These are phyloP conservation scores for Dactylonectria estremocensis DNA, from an alignment of 2,329 filamentous ascomycete genomes.

Conservation along the genomic window DNA sequence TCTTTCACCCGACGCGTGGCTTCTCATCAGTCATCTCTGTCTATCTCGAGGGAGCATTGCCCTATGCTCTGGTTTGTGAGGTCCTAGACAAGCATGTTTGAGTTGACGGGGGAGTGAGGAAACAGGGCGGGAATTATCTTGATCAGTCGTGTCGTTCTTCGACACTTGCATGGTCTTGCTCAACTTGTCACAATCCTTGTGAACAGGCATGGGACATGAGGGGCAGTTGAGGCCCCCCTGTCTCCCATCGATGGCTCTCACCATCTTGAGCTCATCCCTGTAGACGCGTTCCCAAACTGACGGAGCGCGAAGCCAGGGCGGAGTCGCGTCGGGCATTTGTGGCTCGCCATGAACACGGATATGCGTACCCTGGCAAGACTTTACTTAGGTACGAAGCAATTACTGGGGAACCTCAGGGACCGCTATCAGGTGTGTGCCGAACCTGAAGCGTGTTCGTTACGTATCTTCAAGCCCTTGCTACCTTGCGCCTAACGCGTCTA, in stretches of 20 bases:
- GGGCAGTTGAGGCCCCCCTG: slow-evolving; percentile 22
- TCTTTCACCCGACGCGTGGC: slow-evolving; percentile 27
- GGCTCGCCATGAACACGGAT: slow-evolving; percentile 1
- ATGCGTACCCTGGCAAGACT: slow-evolving; percentile 16
- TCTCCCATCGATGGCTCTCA: slow-evolving; percentile 11
- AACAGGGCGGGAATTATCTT: slow-evolving; percentile 14
- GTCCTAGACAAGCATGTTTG: not conserved
- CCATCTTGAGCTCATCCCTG: slow-evolving; percentile 19
- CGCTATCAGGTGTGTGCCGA: slow-evolving; percentile 11
- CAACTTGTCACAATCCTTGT: slow-evolving; percentile 16
- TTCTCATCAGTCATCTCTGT: slow-evolving; percentile 15
- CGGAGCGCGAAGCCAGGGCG: slow-evolving; percentile 18
- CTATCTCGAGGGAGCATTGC: not conserved
- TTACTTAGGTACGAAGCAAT: slow-evolving; percentile 4
- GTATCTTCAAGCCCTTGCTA: slow-evolving; percentile 20
- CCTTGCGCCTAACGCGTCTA: slow-evolving; percentile 34
- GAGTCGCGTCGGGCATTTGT: slow-evolving; percentile 30
- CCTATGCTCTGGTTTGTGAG: not conserved
- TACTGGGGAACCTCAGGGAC: slow-evolving; percentile 11
- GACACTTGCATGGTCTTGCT: slow-evolving; percentile 3
- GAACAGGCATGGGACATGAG: slow-evolving; percentile 15
- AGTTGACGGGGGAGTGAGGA: slow-evolving; percentile 7
- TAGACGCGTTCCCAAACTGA: slow-evolving; percentile 19
- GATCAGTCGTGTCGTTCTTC: slow-evolving; percentile 5
- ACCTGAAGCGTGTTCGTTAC: slow-evolving; percentile 7